Evolutionary conservation across 208 protist species (phyloP), one percentile per base, ranked within the genome.

Genomic region (Porcisia deanei): DNA sequence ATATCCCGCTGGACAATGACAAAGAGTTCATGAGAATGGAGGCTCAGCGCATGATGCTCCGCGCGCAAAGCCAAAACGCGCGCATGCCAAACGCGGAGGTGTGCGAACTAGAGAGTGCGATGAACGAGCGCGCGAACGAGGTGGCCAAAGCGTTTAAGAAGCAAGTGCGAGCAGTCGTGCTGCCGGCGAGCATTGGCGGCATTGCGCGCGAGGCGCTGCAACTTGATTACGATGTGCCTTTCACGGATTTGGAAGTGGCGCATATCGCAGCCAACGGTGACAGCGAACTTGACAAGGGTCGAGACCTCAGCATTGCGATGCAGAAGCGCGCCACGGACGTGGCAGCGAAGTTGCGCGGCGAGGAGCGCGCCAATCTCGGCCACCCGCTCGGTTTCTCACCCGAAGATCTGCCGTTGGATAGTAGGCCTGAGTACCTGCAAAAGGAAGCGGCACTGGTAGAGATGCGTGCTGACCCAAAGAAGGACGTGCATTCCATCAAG

Each of bases 171-270:
- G 49, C 76, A 8, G 57, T 66, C 60, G 74, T 89, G 57, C 76
- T 95, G 43, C 85, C 81, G 30, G 59, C 83, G 55, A 74, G 74
- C 22, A 41, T 84, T 61, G 72, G 78, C 49, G 92, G 92, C 76
- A 78, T 96, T n/a, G 80, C 75, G 18, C 80, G 83, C 43, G 76
- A 85, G 59, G 84, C 82, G 57, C 82, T 96, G 58, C 86, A 75
- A 43, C 85, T 96, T 0, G 89, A 96, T 66, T 81, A 91, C 18
- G 92, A 96, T 69, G 80, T 86, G 75, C 88, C 86, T 10, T 94
- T 90, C 72, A 79, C 77, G 25, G 92, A 96, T 57, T 82, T 93
- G 4, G 89, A 96, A 66, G 82, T 83, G 37, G 91, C 83, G 7
- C 80, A 93, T 57, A 84, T 92, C 61, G 82, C 85, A 61, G 85